These are phyloP conservation scores for Hymenoscyphus linearis DNA, from an alignment of 2,329 filamentous ascomycete genomes.

Conservation along the genomic window DNA sequence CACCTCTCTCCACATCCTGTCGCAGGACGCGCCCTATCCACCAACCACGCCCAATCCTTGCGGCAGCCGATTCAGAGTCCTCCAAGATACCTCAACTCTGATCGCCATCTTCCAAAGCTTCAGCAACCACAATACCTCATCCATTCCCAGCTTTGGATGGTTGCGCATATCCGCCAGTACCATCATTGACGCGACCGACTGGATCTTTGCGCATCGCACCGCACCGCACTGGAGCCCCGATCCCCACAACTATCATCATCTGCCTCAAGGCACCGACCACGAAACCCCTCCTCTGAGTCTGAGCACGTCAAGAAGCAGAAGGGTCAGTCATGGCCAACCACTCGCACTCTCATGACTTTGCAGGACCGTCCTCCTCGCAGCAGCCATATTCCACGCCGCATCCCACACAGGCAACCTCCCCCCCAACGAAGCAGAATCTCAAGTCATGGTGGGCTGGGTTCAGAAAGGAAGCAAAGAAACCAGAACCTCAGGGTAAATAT, in stretches of 20 bases:
- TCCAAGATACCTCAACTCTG: not conserved
- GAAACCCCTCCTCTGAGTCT: not conserved
- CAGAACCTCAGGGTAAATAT: constrained; percentile 49
- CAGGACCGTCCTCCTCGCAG: constrained; percentile 25
- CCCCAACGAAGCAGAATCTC: constrained; percentile 79
- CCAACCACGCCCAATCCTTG: constrained; percentile 8
- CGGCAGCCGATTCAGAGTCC: not conserved
- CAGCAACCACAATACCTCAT: not conserved
- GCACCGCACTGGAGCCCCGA: constrained; percentile 1
- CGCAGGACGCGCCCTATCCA: constrained; percentile 23
- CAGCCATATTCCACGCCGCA: constrained; percentile 27
- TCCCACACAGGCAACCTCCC: constrained; percentile 48
- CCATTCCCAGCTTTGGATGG: not conserved
- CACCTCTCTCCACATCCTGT: constrained; percentile 14
- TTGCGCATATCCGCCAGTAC: not conserved
- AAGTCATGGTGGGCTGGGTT: constrained; percentile 98
- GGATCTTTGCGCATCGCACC: not conserved
- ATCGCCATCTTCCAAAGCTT: not conserved
- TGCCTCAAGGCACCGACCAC: not conserved
- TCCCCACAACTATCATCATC: constrained; percentile 1
- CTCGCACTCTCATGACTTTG: constrained; percentile 25
- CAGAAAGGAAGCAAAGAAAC: constrained; percentile 60
- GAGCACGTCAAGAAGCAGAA: constrained; percentile 17
- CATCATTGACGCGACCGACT: not conserved
- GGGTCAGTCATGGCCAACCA: constrained; percentile 18